Base-by-base conservation (phyloP, 177 flowering plant species). In the Vitis hybrid region DNA sequence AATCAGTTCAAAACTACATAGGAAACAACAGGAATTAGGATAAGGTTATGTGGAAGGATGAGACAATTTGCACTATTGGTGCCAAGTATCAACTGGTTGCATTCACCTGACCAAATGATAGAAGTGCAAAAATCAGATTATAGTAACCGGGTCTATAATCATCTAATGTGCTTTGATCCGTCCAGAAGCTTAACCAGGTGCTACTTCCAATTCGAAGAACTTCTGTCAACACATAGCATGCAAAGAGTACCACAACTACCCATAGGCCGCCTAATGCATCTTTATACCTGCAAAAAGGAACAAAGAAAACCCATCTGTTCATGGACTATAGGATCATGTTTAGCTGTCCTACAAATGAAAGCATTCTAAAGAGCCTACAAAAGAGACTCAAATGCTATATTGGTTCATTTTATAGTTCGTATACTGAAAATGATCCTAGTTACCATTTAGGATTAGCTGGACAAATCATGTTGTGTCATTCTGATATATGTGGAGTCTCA, bases 111-210 rank as follows among this genome's bases (percentile, higher is more conserved):
- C 85, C 86, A 77, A 85, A 81, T 52, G 90, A 85, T 11, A 89
- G 75, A 73, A 86, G 24, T 3, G 86, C 85, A 75, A 85, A 89
- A 50, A 89, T 71, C 57, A 89, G 64, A 71, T 71, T 84, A 72
- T 82, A 89, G 77, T 83, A 84, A 53, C 82, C 82, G n/a, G 89
- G 74, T 17, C 82, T 80, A 70, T 80, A 74, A 70, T 20, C 75
- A 62, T 71, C 76, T 49, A 83, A 56, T 56, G 80, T 68, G 77
- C 89, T 82, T 73, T 81, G 82, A 70, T 86, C 77, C 55, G 92
- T 87, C 92, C 92, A 89, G 66, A 55, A 17, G 71, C 92, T 87
- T 69, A 89, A 79, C 92, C 92, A 89, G 15, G 89, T 89, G 81
- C 92, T 89, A 76, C 92, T 89, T 63, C 73, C 76, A 79, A 89